Evolutionary conservation across 805 yeast species (phyloP).

Genomic region (Sugiyamaella marilandica): DNA sequence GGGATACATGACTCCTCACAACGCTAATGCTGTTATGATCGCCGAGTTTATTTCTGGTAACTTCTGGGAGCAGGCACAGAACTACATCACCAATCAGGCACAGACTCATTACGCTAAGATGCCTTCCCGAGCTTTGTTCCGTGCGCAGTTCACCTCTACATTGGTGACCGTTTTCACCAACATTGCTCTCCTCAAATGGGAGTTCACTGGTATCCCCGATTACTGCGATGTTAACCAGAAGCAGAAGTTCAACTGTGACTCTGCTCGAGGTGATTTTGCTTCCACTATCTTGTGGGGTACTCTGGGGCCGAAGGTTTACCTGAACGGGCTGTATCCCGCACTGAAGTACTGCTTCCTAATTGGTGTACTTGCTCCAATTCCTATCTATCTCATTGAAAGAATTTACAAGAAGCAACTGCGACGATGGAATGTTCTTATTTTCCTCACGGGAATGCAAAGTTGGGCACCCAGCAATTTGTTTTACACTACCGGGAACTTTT

Average conservation of each 20-base stretch:
- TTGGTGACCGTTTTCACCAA: conserved; percentile 26
- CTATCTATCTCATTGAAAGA: conserved; percentile 10
- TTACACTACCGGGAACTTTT: conserved; percentile 40
- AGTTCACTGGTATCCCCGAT: conserved; percentile 29
- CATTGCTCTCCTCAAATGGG: conserved; percentile 31
- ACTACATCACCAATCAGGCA: conserved; percentile 53
- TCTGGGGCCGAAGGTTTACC: conserved; percentile 43
- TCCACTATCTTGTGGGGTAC: conserved; percentile 42
- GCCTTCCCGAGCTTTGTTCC: conserved; percentile 22
- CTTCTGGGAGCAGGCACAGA: conserved; percentile 57
- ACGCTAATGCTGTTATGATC: conserved; percentile 53
- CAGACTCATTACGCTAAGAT: conserved; percentile 48
- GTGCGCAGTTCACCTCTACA: conserved; percentile 28
- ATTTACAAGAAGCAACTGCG: conserved; percentile 1
- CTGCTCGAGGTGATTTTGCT: conserved; percentile 40
- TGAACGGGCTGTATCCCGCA: conserved; percentile 34
- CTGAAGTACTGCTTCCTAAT: conserved; percentile 22
- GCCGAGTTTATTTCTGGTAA: conserved; percentile 52
- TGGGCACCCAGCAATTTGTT: conserved; percentile 42
- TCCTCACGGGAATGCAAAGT: conserved; percentile 2
- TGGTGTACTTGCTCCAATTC: conserved; percentile 23
- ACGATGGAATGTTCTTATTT: conserved; percentile 27
- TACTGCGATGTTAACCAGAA: conserved; percentile 28
- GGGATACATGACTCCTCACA: conserved; percentile 62
- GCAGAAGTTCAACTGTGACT: conserved; percentile 34